Base-by-base conservation (phyloP, 768 basidiomycete genomes). In the Psilocybe cyanescens region DNA sequence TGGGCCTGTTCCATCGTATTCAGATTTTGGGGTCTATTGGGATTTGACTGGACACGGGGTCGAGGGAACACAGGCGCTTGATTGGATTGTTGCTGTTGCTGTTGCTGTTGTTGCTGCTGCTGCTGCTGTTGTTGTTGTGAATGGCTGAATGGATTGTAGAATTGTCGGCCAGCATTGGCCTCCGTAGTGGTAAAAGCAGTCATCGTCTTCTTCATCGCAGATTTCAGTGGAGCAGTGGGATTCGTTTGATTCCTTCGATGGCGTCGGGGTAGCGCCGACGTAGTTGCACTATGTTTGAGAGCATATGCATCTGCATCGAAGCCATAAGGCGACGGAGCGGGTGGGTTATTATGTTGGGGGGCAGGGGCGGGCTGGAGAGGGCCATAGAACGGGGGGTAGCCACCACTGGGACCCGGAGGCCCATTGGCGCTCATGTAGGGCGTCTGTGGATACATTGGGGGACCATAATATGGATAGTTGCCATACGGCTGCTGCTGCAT, bases 141-240 rank as follows among this genome's bases (percentile, higher is more conserved):
- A 16, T 67, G 55, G 48, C 58, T 63, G 45, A 73, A 71, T 2
- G 84, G 82, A 60, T 68, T 76, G n/a, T 79, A 80, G 61, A 82
- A 77, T 11, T 73, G 75, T 59, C 82, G 75, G 51, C 74, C 67
- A 9, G 78, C 68, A 47, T 74, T 71, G 19, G 59, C 44, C 53
- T 73, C 74, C 24, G 67, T 68, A 5, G 55, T 65, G 24, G 59
- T 66, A 52, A 72, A 69, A 14, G 65, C 68, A 9, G 61, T 65
- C 17, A 71, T 70, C 17, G 76, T 67, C 69, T 82, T 86, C 71
- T 85, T 89, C 70, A 89, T 72, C 0, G 86, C 86, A 35, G 89
- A 83, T 73, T 81, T 89, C 44, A 86, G 75, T 11, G 74, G 81
- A 2, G 71, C 67, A 41, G 66, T 44, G 16, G 71, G 64, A 24